Conservation (phyloP, 495 filamentous ascomycete species). For the Neurospora hispaniola region DNA sequence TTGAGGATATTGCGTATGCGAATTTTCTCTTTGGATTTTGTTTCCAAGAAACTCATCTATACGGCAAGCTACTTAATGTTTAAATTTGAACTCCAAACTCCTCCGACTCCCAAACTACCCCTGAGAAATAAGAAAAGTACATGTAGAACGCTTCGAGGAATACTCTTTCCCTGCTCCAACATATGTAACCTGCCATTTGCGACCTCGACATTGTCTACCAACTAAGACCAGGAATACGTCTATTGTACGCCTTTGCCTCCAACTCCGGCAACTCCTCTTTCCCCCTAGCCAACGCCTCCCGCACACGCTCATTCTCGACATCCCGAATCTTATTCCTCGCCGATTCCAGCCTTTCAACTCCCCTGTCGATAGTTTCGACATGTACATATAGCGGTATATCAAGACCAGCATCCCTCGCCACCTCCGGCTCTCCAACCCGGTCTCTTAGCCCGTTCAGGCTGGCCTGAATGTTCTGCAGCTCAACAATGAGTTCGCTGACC, state of each 20-base stretch:
- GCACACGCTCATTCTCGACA: conserved; percentile 47
- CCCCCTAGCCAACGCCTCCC: conserved; percentile 38
- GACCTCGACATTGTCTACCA: background rate
- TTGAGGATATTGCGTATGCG: background rate
- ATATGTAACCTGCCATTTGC: background rate
- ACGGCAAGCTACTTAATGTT: background rate
- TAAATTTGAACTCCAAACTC: background rate
- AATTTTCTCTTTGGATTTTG: background rate
- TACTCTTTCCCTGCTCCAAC: background rate
- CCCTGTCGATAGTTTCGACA: conserved; percentile 56
- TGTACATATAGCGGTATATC: conserved; percentile 56
- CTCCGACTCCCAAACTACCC: background rate
- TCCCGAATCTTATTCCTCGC: conserved; percentile 44
- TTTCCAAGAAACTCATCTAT: background rate
- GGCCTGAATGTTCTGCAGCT: conserved; percentile 54
- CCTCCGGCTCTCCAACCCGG: conserved; percentile 48
- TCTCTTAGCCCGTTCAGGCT: conserved; percentile 59
- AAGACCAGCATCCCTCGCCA: conserved; percentile 24
- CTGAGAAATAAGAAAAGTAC: background rate
- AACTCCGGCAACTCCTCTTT: conserved; percentile 7
- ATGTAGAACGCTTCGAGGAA: background rate
- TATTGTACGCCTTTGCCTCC: conserved; percentile 6
- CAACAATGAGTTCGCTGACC: conserved; percentile 48
- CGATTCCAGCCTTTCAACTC: conserved; percentile 52
- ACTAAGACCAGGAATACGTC: background rate